Conservation (phyloP, 148 eudicot genomes). For the Beta vulgaris region DNA sequence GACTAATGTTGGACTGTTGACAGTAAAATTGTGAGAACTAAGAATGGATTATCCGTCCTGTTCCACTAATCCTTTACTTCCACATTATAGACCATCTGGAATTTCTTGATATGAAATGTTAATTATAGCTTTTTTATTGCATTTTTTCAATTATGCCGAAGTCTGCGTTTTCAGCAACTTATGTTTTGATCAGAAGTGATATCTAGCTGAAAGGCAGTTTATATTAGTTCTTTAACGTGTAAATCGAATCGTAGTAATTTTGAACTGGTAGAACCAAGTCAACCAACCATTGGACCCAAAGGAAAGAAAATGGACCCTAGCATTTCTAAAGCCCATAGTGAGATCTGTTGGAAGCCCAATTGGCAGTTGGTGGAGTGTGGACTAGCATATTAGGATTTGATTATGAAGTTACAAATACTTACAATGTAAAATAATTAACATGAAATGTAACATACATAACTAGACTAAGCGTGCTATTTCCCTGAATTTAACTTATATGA, state of each 20-base stretch:
- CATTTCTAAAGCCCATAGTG: not conserved
- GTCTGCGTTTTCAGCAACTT: not conserved
- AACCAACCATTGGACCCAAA: not conserved
- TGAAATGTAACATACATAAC: too few relatives aligned
- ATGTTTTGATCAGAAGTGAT: not conserved
- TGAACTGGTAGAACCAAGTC: not conserved
- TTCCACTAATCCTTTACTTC: too few relatives aligned
- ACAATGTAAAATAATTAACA: too few relatives aligned
- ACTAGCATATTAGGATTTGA: not conserved
- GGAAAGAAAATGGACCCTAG: not conserved
- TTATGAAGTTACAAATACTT: not conserved
- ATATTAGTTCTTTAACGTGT: not conserved
- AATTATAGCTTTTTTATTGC: not conserved
- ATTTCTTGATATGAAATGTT: too few relatives aligned
- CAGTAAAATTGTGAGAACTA: too few relatives aligned
- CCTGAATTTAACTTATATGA: too few relatives aligned
- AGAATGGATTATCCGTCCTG: too few relatives aligned
- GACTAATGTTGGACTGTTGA: too few relatives aligned
- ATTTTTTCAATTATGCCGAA: not conserved
- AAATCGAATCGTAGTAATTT: not conserved
- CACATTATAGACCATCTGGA: too few relatives aligned
- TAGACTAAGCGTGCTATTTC: too few relatives aligned
- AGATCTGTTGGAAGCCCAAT: not conserved
- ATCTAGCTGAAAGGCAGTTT: not conserved
- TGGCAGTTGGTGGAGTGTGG: not conserved